A percentile compares a stretch with the other conserved stretches of the same genome.
phyloP scores from a whole-genome alignment of 2,329 filamentous ascomycete genomes.

The Clonostachys solani region DNA sequence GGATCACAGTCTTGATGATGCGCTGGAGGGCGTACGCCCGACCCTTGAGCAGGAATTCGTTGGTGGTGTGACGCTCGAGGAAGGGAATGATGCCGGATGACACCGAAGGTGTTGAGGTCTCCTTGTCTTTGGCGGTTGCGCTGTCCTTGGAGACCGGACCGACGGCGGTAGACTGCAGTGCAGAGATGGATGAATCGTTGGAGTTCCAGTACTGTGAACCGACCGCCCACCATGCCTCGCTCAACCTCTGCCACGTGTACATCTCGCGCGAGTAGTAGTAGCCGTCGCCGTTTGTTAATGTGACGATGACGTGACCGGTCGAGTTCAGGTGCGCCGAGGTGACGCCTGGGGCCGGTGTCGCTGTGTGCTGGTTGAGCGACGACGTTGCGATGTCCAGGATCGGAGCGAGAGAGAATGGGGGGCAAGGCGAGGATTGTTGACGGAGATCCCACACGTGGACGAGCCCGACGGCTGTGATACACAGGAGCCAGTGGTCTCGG shows the following conservation, averaged over 20 bases:
- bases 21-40: conserved; percentile 88
- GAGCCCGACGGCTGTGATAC: conserved; percentile 82
- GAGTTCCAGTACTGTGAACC: conserved; percentile 99
- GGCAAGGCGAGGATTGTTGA: conserved; percentile 78
- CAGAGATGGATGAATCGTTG: conserved; percentile 83
- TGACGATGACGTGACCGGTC: conserved; percentile 80
- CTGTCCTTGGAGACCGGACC: conserved; percentile 47
- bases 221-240: conserved; percentile 96
- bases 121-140: conserved; percentile 36
- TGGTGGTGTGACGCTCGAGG: conserved; percentile 91
- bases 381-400: conserved; percentile 83
- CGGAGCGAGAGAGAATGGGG: conserved; percentile 83
- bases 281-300: conserved; percentile 89
- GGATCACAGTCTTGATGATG: conserved; percentile 83
- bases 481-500: conserved; percentile 83
- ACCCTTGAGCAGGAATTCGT: conserved; percentile 85
- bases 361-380: conserved; percentile 68
- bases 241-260: conserved; percentile 92
- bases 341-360: conserved; percentile 76
- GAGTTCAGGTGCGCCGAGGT: conserved; percentile 91
- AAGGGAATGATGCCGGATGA: conserved; percentile 92
- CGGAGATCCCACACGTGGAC: conserved; percentile 93
- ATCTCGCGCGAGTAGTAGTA: conserved; percentile 84
- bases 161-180: conserved; percentile 68
- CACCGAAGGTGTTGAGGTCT: conserved; percentile 49